Base-by-base conservation (phyloP, 1,284 basidiomycete species). In the Entoloma clypeatum region DNA sequence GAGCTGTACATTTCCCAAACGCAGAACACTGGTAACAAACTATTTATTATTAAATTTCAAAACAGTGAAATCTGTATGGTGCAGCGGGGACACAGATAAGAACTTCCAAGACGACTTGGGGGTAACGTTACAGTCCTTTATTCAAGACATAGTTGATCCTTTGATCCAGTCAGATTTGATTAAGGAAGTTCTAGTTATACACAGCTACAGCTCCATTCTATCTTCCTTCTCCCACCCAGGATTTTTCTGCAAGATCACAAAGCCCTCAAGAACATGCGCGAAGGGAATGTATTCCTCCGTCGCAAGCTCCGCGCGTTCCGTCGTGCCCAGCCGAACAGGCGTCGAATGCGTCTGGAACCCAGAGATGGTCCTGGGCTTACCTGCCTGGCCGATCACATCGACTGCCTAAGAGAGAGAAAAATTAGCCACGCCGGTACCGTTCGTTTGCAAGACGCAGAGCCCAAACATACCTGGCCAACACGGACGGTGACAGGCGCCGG, bases 321-420 rank as follows among this genome's bases (percentile, higher is more conserved):
- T 89, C 41, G 92, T 95, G 2, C 90, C 94, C 42, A 99, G 68
- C 36, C 96, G 82, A 34, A 99, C 95, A 0, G 96, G 96, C 32
- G 94, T 93, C 53, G 89, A 85, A 65, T 98, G 92, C 18, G 96
- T 99, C 67, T 97, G 92, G 86, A 96, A 96, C 27, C 90, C 91
- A 18, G 88, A 91, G 50, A 93, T 93, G 36, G 91, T 92, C 50
- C 89, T 74, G 45, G 91, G 90, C 63, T 93, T 93, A 27, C 90
- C 91, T 0, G 91, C 91, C 67, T 92, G 90, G 8, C 90, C 91
- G 31, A 93, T 88, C 35, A 92, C 86, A 53, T 93, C 91, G 48
- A 93, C 81, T 7, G 90, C 90, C 77, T 89, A 50, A 38, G 49
- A 32, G 50, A 40, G 17, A 34, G 25, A 7, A 48, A 34, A 11